These are phyloP conservation scores for Heliamphora pulchella DNA, from an alignment of 179 eudicot genomes.

Conservation along the genomic window DNA sequence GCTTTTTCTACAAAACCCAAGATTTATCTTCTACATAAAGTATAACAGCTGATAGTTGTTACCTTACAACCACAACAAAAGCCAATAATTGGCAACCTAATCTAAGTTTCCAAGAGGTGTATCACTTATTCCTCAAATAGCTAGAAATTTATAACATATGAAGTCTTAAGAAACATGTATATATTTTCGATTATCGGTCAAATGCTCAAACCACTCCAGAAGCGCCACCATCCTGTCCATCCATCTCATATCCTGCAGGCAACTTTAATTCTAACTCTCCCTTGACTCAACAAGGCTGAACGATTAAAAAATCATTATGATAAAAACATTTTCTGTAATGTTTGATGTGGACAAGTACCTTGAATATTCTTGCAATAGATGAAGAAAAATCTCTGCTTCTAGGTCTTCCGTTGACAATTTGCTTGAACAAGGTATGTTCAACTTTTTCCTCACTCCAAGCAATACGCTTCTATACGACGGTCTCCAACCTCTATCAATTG, in stretches of 20 bases:
- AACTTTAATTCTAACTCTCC: neutral
- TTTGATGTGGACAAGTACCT: slow-evolving; percentile 33
- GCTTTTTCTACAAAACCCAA: neutral
- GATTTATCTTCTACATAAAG: neutral
- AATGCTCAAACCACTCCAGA: neutral
- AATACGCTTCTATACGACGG: slow-evolving; percentile 84
- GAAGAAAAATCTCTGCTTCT: slow-evolving; percentile 84
- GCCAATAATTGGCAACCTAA: neutral
- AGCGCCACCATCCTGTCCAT: neutral
- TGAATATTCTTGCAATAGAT: slow-evolving; percentile 61
- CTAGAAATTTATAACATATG: neutral
- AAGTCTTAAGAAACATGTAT: neutral
- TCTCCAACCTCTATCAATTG: slow-evolving; percentile 72
- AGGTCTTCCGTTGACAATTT: slow-evolving; percentile 72
- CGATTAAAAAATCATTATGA: neutral
- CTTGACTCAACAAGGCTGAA: neutral
- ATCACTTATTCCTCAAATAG: neutral
- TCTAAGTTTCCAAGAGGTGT: neutral
- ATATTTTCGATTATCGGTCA: neutral
- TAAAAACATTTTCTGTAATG: neutral
- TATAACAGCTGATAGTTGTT: too few species aligned
- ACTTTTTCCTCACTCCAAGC: slow-evolving; percentile 65
- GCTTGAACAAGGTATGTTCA: slow-evolving; percentile 67
- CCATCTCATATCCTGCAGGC: neutral
- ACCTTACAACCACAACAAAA: too few species aligned